Evolutionary conservation across 257 asterid species (phyloP).

Genomic region (Plectranthus barbatus): DNA sequence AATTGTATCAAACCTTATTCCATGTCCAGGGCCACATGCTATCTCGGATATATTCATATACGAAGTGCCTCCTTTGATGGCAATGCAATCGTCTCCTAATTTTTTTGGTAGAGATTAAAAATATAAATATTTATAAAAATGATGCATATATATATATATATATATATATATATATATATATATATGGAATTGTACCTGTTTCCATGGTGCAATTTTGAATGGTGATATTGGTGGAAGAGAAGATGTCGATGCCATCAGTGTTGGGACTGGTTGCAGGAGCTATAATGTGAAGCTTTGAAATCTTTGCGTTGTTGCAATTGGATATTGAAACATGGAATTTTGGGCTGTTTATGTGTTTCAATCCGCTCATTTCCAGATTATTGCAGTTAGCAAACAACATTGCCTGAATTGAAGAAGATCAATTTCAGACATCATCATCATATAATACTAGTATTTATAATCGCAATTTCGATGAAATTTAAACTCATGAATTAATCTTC

Average conservation of each 20-base stretch:
- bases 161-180: neutral
- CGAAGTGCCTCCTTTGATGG: slow-evolving; percentile 39
- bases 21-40: slow-evolving; percentile 47
- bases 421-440: no score
- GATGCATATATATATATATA: neutral
- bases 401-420: no score
- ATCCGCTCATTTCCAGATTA: slow-evolving; percentile 23
- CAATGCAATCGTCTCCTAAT: slow-evolving; percentile 48
- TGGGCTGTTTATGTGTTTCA: slow-evolving; percentile 29
- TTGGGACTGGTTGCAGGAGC: slow-evolving; percentile 36
- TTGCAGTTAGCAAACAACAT: slow-evolving; percentile 19
- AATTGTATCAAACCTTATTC: slow-evolving; percentile 29
- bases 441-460: no score
- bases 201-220: slow-evolving; percentile 21
- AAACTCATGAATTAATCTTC: no score
- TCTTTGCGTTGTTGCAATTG: slow-evolving; percentile 2
- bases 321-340: slow-evolving; percentile 24
- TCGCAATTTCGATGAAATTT: no score
- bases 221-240: slow-evolving; percentile 11
- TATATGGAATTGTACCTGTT: slow-evolving; percentile 9
- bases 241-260: slow-evolving; percentile 39
- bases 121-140: no score
- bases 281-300: slow-evolving; percentile 16
- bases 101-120: no score
- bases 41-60: slow-evolving; percentile 22